Evolutionary conservation across 2,329 filamentous ascomycete species (phyloP).

Genomic region (Paecilomyces niveus): DNA sequence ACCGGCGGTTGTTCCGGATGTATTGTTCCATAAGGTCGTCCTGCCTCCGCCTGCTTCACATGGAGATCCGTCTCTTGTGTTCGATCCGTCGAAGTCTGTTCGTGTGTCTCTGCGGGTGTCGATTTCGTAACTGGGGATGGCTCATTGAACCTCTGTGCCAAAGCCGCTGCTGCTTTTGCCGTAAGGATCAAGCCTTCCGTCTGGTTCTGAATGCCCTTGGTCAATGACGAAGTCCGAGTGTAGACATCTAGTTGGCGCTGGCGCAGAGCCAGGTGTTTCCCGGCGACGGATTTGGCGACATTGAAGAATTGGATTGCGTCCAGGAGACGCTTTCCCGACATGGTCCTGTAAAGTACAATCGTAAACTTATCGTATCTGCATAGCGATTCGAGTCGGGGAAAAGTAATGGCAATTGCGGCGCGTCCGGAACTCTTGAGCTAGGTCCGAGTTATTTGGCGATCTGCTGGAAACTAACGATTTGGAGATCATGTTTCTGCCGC

Average conservation of each 20-base stretch:
- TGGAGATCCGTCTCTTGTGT: slow-evolving; percentile 21
- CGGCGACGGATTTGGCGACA: slow-evolving; percentile 62
- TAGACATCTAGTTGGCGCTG: slow-evolving; percentile 57
- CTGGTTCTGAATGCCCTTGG: slow-evolving; percentile 55
- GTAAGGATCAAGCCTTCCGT: slow-evolving; percentile 56
- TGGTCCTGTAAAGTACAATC: slow-evolving; percentile 14
- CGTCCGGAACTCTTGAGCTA: neutral
- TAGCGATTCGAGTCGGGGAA: slow-evolving; percentile 3
- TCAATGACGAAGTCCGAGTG: slow-evolving; percentile 57
- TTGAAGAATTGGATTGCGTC: slow-evolving; percentile 64
- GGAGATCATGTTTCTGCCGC: slow-evolving; percentile 6
- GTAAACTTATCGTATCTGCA: slow-evolving; percentile 12
- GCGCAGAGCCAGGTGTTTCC: slow-evolving; percentile 54
- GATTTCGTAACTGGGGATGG: slow-evolving; percentile 18
- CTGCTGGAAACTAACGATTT: neutral
- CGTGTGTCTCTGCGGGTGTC: slow-evolving; percentile 7
- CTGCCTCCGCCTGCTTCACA: slow-evolving; percentile 41
- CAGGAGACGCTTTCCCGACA: slow-evolving; percentile 57
- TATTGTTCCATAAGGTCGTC: slow-evolving; percentile 45
- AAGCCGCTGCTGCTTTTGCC: slow-evolving; percentile 52
- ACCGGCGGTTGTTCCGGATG: slow-evolving; percentile 18
- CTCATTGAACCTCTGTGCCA: slow-evolving; percentile 54
- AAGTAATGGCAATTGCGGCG: neutral
- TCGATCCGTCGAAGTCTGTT: slow-evolving; percentile 6
- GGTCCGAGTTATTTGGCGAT: neutral